phyloP scores from a whole-genome alignment of 2,329 filamentous ascomycete genomes.

The Raffaelea arxii region DNA sequence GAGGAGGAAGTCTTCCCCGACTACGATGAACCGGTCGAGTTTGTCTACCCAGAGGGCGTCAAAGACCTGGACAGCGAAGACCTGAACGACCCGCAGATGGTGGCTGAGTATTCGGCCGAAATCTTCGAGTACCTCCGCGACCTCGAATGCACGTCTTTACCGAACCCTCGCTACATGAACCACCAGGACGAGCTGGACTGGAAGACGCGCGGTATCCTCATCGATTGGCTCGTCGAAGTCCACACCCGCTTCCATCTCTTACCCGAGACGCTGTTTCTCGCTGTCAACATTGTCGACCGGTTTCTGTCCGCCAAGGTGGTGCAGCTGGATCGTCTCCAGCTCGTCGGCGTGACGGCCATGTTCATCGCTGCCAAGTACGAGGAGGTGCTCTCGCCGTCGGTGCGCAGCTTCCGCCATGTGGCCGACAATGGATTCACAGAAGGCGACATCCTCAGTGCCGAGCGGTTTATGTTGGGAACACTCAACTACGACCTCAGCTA shows the following conservation, averaged over 20 bases:
- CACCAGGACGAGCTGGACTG: constrained; percentile 93
- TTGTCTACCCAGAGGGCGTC: constrained; percentile 28
- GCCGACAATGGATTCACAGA: constrained; percentile 95
- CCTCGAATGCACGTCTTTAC: constrained; percentile 67
- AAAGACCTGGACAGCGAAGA: constrained; percentile 78
- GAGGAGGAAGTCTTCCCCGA: constrained; percentile 17
- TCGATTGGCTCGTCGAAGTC: constrained; percentile 98
- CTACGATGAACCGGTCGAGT: constrained; percentile 16
- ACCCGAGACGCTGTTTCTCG: constrained; percentile 91
- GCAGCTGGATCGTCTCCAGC: constrained; percentile 87
- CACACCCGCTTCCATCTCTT: constrained; percentile 94
- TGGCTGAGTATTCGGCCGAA: constrained; percentile 91
- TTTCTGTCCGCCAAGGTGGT: constrained; percentile 95
- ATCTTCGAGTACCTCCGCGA: constrained; percentile 94
- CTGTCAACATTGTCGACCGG: constrained; percentile 96
- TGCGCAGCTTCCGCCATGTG: constrained; percentile 93
- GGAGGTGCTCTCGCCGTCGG: constrained; percentile 92
- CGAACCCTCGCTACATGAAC: constrained; percentile 90
- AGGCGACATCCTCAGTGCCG: constrained; percentile 91
- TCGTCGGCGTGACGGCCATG: constrained; percentile 97
- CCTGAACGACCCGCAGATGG: constrained; percentile 90
- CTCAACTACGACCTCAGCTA: constrained; percentile 97
- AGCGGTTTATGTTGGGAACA: constrained; percentile 83
- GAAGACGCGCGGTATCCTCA: constrained; percentile 95
- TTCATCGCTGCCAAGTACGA: constrained; percentile 99